Evolutionary conservation across 2,329 filamentous ascomycete species (phyloP), one percentile per base, ranked within the genome.

Genomic region (Colletotrichum sp.): DNA sequence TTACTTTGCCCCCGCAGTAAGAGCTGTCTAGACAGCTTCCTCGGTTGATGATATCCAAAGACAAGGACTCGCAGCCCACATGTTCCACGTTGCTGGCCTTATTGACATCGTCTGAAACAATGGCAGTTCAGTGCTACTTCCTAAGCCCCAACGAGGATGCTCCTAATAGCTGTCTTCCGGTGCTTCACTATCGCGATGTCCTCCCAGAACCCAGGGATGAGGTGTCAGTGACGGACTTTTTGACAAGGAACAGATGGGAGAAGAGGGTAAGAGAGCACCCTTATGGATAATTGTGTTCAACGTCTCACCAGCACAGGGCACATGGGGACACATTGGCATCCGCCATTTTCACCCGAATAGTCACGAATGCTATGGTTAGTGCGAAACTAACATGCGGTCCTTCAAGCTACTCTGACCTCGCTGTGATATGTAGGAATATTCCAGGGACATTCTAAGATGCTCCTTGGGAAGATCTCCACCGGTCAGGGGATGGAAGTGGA

Each of bases 291-390:
- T 4, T 28, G 21, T 4, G 2, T 28, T 13, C 43, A 28, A 2
- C 0, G 55, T 58, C 55, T 58, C 16, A 58, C 1, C 7, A 58
- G 16, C 7, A 28, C 7, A 58, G 55, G 55, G 55, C 4, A 58
- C 55, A 9, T 58, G 55, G 55, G 55, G 55, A 18, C 55, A 58
- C 26, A 58, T 58, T 58, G 55, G 55, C 21, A 58, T 58, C 16
- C 55, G 55, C 0, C 55, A 58, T 28, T 58, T 58, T 21, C 55
- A 58, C 0, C 55, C 55, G 4, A 58, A 58, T 28, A 28, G 55
- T 3, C 55, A 58, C 1, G 55, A 58, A 7, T 58, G 55, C 55
- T 58, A 58, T 28, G 55, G 55, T 52, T 2, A 36, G 34, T 36
- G 34, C 34, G 14, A 16, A 7, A 36, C 34, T 4, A 1, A 36